Evolutionary conservation across 164 flowering plant genomes (phyloP), one percentile per base, ranked within the genome.

Genomic region (Warburgia ugandensis): DNA sequence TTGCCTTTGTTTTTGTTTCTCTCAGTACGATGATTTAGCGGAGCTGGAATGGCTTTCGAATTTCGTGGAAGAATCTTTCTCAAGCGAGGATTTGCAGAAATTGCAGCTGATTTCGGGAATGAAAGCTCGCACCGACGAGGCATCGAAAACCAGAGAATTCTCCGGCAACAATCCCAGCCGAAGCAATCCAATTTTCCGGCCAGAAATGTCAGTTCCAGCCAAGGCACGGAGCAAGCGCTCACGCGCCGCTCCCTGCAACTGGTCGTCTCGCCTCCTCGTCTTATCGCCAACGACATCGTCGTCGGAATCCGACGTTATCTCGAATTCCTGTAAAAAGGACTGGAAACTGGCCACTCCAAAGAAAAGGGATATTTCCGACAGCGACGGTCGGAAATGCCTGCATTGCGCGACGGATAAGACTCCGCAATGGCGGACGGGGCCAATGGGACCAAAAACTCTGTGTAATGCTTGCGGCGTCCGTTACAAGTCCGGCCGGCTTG

Each of bases 381-480:
- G 61, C 9, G 65, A 64, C 3, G 80, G 76, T 0, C 77, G 91
- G 50, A 81, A 58, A 52, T 91, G 97, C 69, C 70, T 75, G 35
- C 97, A 91, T 57, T 91, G 97, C 48, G 84, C 66, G 20, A 58
- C 97, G 10, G 97, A 84, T 32, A 83, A 84, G 74, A 91, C 97
- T 2, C 97, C 97, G 29, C 97, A 91, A 53, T 91, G 97, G 97
- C 61, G 97, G 45, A 81, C 92, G 3, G 97, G 97, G 26, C 97
- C 97, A 0, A 68, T 84, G 89, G 97, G 97, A 12, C 95, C 96
- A 1, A 91, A 91, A 41, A 83, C 97, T 0, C 67, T 91, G 7
- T 91, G 97, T 48, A 91, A 87, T 27, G 97, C 97, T 0, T 91
- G 97, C 32, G 97, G 97, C 1, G 97, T 91, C 16, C 70, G 97